Conservation (phyloP, 495 filamentous ascomycete species). For the Podospora didyma region DNA sequence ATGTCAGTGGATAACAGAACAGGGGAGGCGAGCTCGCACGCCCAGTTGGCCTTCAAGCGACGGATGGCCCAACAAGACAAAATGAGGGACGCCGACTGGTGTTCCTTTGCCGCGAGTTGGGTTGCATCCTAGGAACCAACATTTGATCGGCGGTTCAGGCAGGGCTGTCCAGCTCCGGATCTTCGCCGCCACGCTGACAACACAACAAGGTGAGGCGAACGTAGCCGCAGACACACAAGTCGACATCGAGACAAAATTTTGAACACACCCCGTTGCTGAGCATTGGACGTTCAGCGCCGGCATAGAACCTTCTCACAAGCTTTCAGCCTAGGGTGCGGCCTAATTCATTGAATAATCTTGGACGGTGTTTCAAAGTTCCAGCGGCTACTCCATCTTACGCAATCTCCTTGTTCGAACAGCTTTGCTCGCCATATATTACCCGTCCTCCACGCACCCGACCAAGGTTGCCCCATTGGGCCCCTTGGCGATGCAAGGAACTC, state of each 20-base stretch:
- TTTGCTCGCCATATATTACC: neutral
- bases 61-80: neutral
- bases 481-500: neutral
- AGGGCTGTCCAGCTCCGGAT: constrained; percentile 7
- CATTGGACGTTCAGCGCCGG: too few species aligned
- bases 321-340: too few species aligned
- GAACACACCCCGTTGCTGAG: too few species aligned
- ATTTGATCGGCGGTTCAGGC: neutral
- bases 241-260: too few species aligned
- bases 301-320: too few species aligned
- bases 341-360: too few species aligned
- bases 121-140: constrained; percentile 12
- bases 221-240: neutral
- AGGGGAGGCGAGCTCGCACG: too few species aligned
- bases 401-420: neutral
- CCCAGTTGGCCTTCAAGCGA: neutral
- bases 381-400: neutral
- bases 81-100: neutral
- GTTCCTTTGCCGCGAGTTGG: neutral
- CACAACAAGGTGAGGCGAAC: neutral
- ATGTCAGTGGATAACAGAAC: too few species aligned
- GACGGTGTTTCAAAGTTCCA: too few species aligned
- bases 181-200: constrained; percentile 7
- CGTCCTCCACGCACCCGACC: neutral
- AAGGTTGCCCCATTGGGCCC: neutral